phyloP scores from a whole-genome alignment of 2,329 filamentous ascomycete genomes.

The Myrmaecium sp. region DNA sequence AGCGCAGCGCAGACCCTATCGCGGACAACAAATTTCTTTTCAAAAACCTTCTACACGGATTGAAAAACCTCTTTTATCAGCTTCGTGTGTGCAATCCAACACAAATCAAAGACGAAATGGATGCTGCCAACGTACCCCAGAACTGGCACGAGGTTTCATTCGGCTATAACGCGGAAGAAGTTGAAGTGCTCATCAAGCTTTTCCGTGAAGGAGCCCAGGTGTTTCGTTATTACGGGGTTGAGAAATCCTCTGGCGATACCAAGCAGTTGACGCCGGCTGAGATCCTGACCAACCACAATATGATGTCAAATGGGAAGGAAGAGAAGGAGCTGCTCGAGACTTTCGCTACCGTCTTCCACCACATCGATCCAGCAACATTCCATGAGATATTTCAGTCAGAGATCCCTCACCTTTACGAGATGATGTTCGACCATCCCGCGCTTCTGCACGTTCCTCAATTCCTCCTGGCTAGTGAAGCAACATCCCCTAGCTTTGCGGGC shows the following conservation, averaged over 20 bases:
- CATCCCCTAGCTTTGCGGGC: constrained; percentile 90
- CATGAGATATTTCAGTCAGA: constrained; percentile 97
- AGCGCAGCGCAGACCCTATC: constrained; percentile 77
- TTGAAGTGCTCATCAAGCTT: constrained; percentile 87
- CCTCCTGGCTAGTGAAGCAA: constrained; percentile 95
- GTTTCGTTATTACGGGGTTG: constrained; percentile 91
- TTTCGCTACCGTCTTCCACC: constrained; percentile 96
- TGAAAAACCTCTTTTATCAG: constrained; percentile 95
- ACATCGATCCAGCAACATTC: constrained; percentile 94
- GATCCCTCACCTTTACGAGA: constrained; percentile 89
- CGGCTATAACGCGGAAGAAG: constrained; percentile 93
- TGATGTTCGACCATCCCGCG: constrained; percentile 93
- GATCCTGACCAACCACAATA: constrained; percentile 86
- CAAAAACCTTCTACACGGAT: constrained; percentile 83
- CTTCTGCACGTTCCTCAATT: constrained; percentile 94
- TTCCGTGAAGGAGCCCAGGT: constrained; percentile 94
- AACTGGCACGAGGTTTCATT: constrained; percentile 95
- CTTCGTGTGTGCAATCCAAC: constrained; percentile 72
- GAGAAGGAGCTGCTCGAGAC: constrained; percentile 96
- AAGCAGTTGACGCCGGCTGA: constrained; percentile 71
- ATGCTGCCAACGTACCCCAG: constrained; percentile 51
- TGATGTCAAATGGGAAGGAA: constrained; percentile 83
- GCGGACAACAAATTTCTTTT: constrained; percentile 97
- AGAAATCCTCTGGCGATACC: constrained; percentile 56
- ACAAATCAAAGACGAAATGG: constrained; percentile 41